A percentile compares a stretch with the other conserved stretches of the same genome.
Evolutionary conservation across 768 basidiomycete genomes (phyloP).

Genomic region (Psilocybe cyanescens): DNA sequence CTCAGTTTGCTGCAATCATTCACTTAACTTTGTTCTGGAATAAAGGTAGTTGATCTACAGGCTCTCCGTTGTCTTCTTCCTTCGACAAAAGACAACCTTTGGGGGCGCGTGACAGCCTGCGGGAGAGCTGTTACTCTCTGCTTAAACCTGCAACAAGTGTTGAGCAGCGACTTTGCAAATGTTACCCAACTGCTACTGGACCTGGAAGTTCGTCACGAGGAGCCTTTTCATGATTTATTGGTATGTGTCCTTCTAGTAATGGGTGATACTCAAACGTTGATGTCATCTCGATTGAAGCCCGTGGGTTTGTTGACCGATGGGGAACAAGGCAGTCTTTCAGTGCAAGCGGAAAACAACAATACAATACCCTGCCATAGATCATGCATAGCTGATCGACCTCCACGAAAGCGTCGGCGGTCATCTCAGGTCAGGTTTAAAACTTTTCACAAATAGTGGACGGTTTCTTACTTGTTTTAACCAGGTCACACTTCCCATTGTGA

Average conservation of each 20-base stretch:
- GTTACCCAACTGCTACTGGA: slow-evolving; percentile 47
- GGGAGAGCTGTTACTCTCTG: slow-evolving; percentile 33
- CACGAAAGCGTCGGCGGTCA: slow-evolving; percentile 27
- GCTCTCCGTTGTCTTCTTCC: slow-evolving; percentile 26
- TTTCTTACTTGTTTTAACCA: neutral
- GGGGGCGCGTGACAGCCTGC: slow-evolving; percentile 34
- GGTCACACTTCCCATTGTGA: slow-evolving; percentile 26
- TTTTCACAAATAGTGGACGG: neutral
- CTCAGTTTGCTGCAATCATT: neutral
- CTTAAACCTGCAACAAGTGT: slow-evolving; percentile 33
- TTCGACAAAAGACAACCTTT: slow-evolving; percentile 28
- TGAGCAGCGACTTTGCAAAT: slow-evolving; percentile 42
- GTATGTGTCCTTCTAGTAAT: slow-evolving; percentile 18
- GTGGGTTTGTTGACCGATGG: slow-evolving; percentile 14
- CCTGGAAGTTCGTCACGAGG: slow-evolving; percentile 34
- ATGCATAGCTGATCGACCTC: slow-evolving; percentile 3
- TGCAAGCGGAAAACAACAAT: neutral
- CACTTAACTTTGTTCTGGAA: neutral
- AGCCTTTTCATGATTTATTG: slow-evolving; percentile 15
- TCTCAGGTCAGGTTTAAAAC: slow-evolving; percentile 5
- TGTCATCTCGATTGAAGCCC: slow-evolving; percentile 12
- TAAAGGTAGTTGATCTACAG: slow-evolving; percentile 32
- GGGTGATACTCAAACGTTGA: no score
- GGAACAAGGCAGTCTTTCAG: neutral
- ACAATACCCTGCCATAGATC: neutral